Percentiles rank a stretch among this genome's conserved stretches.
Evolutionary conservation across 371 early-diverging fungal species (phyloP).

Genomic region (Mortierella sp.): DNA sequence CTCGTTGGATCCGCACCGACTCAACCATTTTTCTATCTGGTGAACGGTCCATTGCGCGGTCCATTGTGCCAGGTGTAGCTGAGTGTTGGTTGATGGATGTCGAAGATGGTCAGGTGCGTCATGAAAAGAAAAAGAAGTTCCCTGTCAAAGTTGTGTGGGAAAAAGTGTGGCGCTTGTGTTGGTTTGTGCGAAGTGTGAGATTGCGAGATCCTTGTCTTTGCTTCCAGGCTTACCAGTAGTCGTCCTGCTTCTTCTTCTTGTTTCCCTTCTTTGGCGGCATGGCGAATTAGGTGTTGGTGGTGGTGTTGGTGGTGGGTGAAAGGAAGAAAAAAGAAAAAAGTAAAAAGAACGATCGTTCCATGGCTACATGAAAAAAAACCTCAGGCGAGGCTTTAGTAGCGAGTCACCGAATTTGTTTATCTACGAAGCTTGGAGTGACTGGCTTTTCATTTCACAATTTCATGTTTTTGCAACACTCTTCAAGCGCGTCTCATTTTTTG

Average conservation of each 20-base stretch:
- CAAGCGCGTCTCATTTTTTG: background rate
- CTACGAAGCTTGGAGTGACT: background rate
- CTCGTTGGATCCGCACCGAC: background rate
- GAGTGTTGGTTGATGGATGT: background rate
- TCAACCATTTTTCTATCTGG: background rate
- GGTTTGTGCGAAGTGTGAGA: background rate
- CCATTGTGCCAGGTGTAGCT: background rate
- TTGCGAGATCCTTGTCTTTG: background rate
- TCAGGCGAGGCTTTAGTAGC: background rate
- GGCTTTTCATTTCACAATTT: background rate
- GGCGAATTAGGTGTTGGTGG: constrained; percentile 7
- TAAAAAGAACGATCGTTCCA: constrained; percentile 16
- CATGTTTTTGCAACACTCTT: background rate
- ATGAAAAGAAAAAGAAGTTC: background rate
- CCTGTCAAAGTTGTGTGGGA: constrained; percentile 10
- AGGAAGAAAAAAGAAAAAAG: constrained; percentile 2
- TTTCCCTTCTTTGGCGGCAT: constrained; percentile 61
- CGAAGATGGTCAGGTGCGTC: background rate
- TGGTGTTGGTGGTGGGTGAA: background rate
- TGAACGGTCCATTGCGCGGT: background rate
- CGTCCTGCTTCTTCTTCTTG: constrained; percentile 59
- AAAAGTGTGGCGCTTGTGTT: background rate
- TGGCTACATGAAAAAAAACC: constrained; percentile 12
- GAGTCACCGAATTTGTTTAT: constrained; percentile 19
- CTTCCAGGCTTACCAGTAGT: constrained; percentile 47